These are phyloP conservation scores for Calocybe gambosa DNA, from an alignment of 1,284 basidiomycete genomes.

Conservation along the genomic window DNA sequence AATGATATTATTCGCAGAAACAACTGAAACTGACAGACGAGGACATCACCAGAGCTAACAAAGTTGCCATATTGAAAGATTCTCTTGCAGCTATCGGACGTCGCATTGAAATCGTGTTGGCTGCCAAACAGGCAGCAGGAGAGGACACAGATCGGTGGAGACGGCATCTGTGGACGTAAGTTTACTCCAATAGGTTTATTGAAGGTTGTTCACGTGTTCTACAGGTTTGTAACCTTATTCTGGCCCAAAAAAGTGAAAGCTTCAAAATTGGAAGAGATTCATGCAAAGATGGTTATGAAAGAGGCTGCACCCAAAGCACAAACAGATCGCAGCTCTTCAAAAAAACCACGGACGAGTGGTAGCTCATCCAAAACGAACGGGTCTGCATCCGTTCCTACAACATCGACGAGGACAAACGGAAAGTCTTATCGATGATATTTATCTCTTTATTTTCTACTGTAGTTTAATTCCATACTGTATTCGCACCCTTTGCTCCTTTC, in stretches of 20 bases:
- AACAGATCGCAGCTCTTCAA: constrained; percentile 36
- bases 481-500: constrained; percentile 15
- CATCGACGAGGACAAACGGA: constrained; percentile 41
- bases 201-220: constrained; percentile 11
- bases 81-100: constrained; percentile 92
- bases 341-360: constrained; percentile 48
- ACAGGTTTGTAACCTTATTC: constrained; percentile 87
- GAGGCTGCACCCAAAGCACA: constrained; percentile 52
- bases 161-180: constrained; percentile 93
- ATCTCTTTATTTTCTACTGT: neutral
- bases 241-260: constrained; percentile 97
- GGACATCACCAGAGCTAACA: constrained; percentile 89
- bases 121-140: constrained; percentile 68
- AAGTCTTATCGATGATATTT: constrained; percentile 43
- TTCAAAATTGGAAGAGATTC: constrained; percentile 86
- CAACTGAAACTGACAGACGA: constrained; percentile 90
- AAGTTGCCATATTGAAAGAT: constrained; percentile 93
- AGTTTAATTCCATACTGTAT: constrained; percentile 14
- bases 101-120: constrained; percentile 84
- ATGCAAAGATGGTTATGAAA: constrained; percentile 89
- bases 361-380: constrained; percentile 46
- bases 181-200: constrained; percentile 21
- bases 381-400: constrained; percentile 26
- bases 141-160: constrained; percentile 83
- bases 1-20: constrained; percentile 51